These are phyloP conservation scores for Leccinum barrowsii DNA, from an alignment of 768 basidiomycete species.

Conservation along the genomic window DNA sequence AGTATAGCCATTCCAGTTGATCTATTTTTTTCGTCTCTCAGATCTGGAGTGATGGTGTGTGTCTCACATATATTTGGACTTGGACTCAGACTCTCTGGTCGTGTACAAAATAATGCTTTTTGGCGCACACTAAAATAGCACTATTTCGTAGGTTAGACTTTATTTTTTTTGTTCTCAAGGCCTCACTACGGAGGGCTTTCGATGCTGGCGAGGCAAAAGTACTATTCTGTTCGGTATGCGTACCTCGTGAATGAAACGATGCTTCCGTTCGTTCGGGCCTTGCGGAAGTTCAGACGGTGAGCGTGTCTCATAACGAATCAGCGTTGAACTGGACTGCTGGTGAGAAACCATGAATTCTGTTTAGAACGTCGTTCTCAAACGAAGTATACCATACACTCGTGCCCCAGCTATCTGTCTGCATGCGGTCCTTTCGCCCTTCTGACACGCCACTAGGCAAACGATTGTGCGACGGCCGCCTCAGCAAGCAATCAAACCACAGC, in stretches of 20 bases:
- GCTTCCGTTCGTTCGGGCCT: conserved; percentile 48
- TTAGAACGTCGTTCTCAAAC: background rate
- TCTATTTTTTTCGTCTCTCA: no score
- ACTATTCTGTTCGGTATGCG: conserved; percentile 47
- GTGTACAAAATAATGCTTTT: no score
- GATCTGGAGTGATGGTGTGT: no score
- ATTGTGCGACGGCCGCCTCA: conserved; percentile 33
- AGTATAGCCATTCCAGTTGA: no score
- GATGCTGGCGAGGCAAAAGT: conserved; percentile 43
- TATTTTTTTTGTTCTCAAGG: no score
- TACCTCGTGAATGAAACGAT: conserved; percentile 40
- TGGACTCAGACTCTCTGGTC: no score
- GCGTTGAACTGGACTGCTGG: conserved; percentile 68
- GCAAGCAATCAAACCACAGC: conserved; percentile 31
- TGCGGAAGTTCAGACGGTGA: conserved; percentile 31
- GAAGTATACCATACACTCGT: conserved; percentile 31
- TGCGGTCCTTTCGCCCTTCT: background rate
- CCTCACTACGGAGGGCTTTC: conserved; percentile 34
- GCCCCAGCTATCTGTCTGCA: conserved; percentile 37
- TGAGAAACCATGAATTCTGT: conserved; percentile 18
- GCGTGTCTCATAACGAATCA: conserved; percentile 53
- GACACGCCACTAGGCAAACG: conserved; percentile 41
- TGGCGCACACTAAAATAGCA: no score
- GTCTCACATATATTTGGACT: no score
- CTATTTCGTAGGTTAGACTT: no score